Base-by-base conservation (phyloP, 2,329 filamentous ascomycete genomes). In the Neophaeococcomyces mojaviensis region DNA sequence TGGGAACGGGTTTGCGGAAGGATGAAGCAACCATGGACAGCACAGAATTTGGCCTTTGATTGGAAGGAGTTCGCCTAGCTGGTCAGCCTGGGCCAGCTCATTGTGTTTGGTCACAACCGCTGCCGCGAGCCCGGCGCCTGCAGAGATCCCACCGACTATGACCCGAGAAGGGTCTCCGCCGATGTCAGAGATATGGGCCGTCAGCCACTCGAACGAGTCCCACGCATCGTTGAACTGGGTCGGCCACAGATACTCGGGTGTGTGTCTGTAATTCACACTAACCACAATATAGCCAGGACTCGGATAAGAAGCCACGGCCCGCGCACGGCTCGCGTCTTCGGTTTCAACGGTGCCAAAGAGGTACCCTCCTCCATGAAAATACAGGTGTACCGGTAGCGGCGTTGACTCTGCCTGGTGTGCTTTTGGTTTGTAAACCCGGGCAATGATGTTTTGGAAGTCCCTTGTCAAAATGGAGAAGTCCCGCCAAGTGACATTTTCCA, bases 261-360 rank as follows among this genome's bases (percentile, higher is more conserved):
- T 77, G 52, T 81, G 77, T 0, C 78, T 70, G 55, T 81, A 81
- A 51, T 78, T 76, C 8, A 79, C 62, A 28, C 77, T 75, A 1
- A 79, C 53, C 0, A 79, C 74, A 0, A 72, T 59, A 2, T 71
- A 64, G n/a, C n/a, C n/a, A n/a, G n/a, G n/a, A n/a, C n/a, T n/a
- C 4, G 8, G 2, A 4, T 16, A 5, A 0, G 51, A 46, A 10
- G 68, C 56, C 0, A 74, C 71, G 8, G 77, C 67, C 0, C 65
- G 64, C 0, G 71, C 59, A 50, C 76, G 80, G 0, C 62, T 65
- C 0, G 70, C 68, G 44, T 80, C 76, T 49, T 81, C 78, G 0
- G 69, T 70, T 1, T 58, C 52, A 2, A 80, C 54, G 0, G 69
- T 74, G 1, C 78, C 78, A 12, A 74, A 71, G 7, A 78, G 53